A percentile compares a stretch with the other conserved stretches of the same genome.
These are phyloP conservation scores for Curvularia lunata DNA, from an alignment of 2,329 filamentous ascomycete species.

Conservation along the genomic window DNA sequence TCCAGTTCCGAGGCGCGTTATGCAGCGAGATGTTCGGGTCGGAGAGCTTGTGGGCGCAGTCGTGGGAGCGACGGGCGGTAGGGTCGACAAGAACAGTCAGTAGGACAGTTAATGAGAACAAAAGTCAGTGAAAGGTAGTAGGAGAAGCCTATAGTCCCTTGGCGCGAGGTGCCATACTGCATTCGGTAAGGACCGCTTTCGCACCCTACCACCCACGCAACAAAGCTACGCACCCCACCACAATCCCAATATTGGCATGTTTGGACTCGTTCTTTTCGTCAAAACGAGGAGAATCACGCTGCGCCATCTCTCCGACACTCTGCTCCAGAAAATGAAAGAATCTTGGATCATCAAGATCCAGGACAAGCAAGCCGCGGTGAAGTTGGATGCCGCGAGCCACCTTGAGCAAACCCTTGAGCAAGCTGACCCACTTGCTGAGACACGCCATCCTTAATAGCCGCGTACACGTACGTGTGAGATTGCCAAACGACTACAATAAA, in stretches of 20 bases:
- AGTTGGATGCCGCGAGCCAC: constrained; percentile 36
- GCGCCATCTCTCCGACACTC: no score
- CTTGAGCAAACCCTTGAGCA: constrained; percentile 37
- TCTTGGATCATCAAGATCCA: constrained; percentile 16
- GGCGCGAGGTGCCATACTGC: constrained; percentile 31
- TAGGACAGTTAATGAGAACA: constrained; percentile 44
- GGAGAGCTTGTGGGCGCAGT: constrained; percentile 37
- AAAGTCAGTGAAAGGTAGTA: constrained; percentile 37
- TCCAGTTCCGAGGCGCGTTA: constrained; percentile 54
- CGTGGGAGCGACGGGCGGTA: constrained; percentile 37
- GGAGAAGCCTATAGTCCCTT: constrained; percentile 31
- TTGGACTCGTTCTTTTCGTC: constrained; percentile 70
- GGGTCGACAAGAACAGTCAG: constrained; percentile 42
- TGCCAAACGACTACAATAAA: constrained; percentile 11
- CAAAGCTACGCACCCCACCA: constrained; percentile 37
- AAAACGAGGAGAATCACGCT: constrained; percentile 16
- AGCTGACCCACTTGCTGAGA: constrained; percentile 43
- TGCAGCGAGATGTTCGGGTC: constrained; percentile 34
- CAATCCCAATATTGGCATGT: constrained; percentile 58
- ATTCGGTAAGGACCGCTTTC: constrained; percentile 36
- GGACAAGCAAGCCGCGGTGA: constrained; percentile 19
- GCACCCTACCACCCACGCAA: constrained; percentile 37
- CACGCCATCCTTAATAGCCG: constrained; percentile 20
- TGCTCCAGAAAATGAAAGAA: no score
- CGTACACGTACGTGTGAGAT: constrained; percentile 18